Conservation (phyloP, 2,329 filamentous ascomycete species). For the Aureobasidium uvarum region DNA sequence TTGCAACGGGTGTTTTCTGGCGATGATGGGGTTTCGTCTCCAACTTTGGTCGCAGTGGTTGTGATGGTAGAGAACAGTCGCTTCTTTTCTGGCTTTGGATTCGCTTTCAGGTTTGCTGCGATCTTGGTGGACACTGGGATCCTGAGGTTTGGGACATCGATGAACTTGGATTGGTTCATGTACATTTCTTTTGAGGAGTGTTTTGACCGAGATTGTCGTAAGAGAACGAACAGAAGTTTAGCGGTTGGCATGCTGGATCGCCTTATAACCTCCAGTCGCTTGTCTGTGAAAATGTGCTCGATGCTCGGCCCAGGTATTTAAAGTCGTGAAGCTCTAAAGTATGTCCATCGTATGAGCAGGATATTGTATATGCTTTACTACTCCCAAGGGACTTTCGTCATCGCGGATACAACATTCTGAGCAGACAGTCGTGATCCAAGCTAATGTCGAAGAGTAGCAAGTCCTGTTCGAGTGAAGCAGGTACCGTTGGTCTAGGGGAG, state of each 20-base stretch:
- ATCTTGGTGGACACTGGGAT: neutral
- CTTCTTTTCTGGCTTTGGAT: neutral
- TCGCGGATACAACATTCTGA: neutral
- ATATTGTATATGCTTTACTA: neutral
- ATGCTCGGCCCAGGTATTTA: neutral
- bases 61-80: neutral
- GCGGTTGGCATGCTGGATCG: neutral
- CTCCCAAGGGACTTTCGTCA: neutral
- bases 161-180: neutral
- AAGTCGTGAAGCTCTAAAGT: neutral
- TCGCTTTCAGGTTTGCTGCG: neutral
- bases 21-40: neutral
- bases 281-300: neutral
- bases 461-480: neutral
- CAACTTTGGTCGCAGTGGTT: neutral
- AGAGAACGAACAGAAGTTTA: neutral
- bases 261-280: neutral
- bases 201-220: neutral
- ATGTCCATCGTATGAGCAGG: neutral
- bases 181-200: too few relatives aligned
- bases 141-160: neutral
- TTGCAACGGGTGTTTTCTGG: neutral
- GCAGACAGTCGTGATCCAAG: neutral
- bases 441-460: neutral
- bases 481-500: too few relatives aligned